Evolutionary conservation across 306 rosid species (phyloP).

Genomic region (Trichosanthes cucumerina): DNA sequence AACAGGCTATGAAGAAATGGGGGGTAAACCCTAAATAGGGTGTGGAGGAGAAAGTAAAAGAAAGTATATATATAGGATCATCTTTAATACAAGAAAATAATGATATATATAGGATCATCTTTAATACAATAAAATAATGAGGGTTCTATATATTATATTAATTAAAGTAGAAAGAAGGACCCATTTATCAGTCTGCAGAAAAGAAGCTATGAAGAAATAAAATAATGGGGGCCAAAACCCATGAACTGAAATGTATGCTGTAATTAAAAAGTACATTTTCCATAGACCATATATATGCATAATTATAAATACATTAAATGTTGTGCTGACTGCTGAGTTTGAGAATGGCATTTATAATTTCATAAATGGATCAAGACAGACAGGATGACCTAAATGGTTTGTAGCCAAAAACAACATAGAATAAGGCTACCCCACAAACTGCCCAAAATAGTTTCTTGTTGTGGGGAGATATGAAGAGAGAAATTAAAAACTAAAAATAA

Average conservation of each 20-base stretch:
- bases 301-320: no score
- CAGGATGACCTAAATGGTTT: neutral
- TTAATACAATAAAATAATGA: no score
- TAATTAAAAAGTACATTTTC: neutral
- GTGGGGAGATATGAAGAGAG: no score
- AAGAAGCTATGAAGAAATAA: neutral
- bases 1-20: no score
- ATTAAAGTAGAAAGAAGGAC: no score
- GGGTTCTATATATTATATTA: no score
- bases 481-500: no score
- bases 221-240: no score
- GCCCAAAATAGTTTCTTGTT: neutral
- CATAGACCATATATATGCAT: no score
- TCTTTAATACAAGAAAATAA: no score
- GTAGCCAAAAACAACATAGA: neutral
- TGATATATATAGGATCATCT: neutral
- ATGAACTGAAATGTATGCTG: neutral
- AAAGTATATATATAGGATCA: neutral
- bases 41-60: neutral
- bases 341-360: neutral
- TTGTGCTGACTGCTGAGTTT: neutral
- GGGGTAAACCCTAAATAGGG: neutral
- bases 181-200: neutral
- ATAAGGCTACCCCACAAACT: neutral
- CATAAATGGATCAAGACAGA: neutral